Conservation (phyloP, 257 asterid genomes). For the Nicotiana noctiflora region DNA sequence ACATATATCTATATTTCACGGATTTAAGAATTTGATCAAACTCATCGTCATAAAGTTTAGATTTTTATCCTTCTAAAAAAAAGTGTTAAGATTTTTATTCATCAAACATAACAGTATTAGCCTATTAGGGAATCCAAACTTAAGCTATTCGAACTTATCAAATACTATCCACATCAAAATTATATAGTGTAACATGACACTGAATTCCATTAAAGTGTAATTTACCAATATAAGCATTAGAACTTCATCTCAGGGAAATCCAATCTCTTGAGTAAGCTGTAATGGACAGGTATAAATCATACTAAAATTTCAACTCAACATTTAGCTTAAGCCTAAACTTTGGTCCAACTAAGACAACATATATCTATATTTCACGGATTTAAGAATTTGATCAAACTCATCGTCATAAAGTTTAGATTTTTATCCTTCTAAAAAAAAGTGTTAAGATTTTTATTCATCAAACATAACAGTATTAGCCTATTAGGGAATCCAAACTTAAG, state of each 20-base stretch:
- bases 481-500: not conserved
- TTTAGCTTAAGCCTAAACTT: not conserved
- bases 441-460: not conserved
- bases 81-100: too few species aligned
- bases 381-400: not conserved
- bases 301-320: not conserved
- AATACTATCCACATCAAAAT: not conserved
- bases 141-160: not conserved
- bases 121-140: not conserved
- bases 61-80: not conserved
- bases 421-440: not conserved
- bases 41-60: not conserved
- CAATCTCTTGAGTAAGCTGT: conserved; percentile 84
- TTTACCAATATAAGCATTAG: not conserved
- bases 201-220: not conserved
- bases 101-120: not conserved
- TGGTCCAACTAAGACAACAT: not conserved
- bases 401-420: not conserved
- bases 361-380: not conserved
- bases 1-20: not conserved
- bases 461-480: not conserved
- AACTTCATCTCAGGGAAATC: conserved; percentile 82
- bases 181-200: not conserved
- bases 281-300: not conserved
- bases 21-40: not conserved